phyloP scores from a whole-genome alignment of 805 yeast genomes.

The Wickerhamiella cacticola region DNA sequence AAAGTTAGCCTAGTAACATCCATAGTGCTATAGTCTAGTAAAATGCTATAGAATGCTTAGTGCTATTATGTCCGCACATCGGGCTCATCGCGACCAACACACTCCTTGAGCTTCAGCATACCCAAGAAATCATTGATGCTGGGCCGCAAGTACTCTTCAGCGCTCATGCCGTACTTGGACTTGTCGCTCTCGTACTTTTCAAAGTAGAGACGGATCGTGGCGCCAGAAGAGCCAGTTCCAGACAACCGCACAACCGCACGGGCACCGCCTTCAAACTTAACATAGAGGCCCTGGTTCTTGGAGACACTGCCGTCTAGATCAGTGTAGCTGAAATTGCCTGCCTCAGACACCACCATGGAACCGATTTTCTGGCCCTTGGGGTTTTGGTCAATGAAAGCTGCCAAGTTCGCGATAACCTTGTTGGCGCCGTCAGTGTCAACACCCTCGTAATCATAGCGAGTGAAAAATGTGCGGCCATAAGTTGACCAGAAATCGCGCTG shows the following conservation, averaged over 20 bases:
- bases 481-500: slow-evolving; percentile 79
- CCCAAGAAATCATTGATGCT: slow-evolving; percentile 53
- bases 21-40: too few relatives aligned
- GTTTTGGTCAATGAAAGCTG: slow-evolving; percentile 30
- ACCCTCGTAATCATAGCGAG: slow-evolving; percentile 88
- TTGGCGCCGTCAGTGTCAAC: slow-evolving; percentile 65
- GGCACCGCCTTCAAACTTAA: slow-evolving; percentile 68
- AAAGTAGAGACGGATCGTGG: slow-evolving; percentile 84
- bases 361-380: slow-evolving; percentile 45
- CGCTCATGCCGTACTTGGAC: slow-evolving; percentile 37
- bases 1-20: too few relatives aligned
- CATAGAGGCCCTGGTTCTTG: slow-evolving; percentile 73
- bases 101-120: slow-evolving; percentile 60
- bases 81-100: slow-evolving; percentile 72
- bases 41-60: neutral
- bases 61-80: slow-evolving; percentile 61
- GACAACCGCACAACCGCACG: slow-evolving; percentile 83
- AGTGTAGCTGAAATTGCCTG: slow-evolving; percentile 83
- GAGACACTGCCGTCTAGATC: slow-evolving; percentile 92
- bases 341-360: slow-evolving; percentile 50
- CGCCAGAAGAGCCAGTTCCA: slow-evolving; percentile 97
- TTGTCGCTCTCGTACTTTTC: slow-evolving; percentile 66
- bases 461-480: slow-evolving; percentile 94
- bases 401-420: slow-evolving; percentile 47
- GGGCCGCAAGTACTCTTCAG: slow-evolving; percentile 53